Conservation (phyloP, 2,329 filamentous ascomycete species). For the Chaetomium sp. region DNA sequence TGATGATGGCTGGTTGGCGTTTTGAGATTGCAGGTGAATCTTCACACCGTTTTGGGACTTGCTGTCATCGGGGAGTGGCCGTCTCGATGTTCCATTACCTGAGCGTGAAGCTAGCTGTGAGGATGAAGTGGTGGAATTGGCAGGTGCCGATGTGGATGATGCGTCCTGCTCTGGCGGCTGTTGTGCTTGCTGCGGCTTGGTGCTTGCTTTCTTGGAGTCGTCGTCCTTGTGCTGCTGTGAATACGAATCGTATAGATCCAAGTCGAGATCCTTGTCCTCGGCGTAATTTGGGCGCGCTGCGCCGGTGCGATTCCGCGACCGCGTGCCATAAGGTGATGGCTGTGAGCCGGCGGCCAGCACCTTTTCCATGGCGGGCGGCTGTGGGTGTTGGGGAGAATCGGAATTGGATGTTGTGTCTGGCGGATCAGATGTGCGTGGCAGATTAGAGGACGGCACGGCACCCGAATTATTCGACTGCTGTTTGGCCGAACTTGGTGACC, state of each 20-base stretch:
- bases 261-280: conserved; percentile 84
- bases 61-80: conserved; percentile 30
- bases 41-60: conserved; percentile 35
- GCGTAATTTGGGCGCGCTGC: conserved; percentile 86
- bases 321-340: conserved; percentile 78
- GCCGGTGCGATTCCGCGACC: conserved; percentile 81
- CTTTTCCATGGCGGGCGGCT: conserved; percentile 36
- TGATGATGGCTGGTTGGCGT: conserved; percentile 2
- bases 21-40: conserved; percentile 23
- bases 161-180: conserved; percentile 8
- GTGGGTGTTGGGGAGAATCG: conserved; percentile 29
- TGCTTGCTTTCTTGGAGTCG: conserved; percentile 51
- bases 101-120: conserved; percentile 21
- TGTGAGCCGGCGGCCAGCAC: conserved; percentile 41
- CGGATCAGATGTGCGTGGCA: conserved; percentile 30
- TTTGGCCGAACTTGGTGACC: conserved; percentile 22
- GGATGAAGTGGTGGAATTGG: conserved; percentile 8
- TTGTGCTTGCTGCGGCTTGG: conserved; percentile 17
- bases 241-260: conserved; percentile 71
- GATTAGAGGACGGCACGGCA: conserved; percentile 23
- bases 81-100: conserved; percentile 25
- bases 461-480: conserved; percentile 19
- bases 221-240: conserved; percentile 49
- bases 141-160: conserved; percentile 12
- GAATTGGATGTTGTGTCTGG: conserved; percentile 17